Percentiles rank a stretch among this genome's conserved stretches.
These are phyloP conservation scores for Lactarius hatsudake DNA, from an alignment of 768 basidiomycete genomes.

Conservation along the genomic window DNA sequence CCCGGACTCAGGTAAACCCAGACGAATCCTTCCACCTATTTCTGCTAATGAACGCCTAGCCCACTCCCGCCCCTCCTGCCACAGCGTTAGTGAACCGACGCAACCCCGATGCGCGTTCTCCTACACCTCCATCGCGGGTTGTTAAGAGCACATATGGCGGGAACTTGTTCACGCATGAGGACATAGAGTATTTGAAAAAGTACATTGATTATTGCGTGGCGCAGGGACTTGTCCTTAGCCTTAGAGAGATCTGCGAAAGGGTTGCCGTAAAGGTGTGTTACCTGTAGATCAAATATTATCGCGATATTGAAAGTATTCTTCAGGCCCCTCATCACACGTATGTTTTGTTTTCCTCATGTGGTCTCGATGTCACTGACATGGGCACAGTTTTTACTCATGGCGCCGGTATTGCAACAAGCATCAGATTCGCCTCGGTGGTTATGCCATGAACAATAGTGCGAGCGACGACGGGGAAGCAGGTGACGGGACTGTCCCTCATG, in stretches of 20 bases:
- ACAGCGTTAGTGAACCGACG: constrained; percentile 64
- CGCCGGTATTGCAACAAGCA: constrained; percentile 91
- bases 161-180: constrained; percentile 82
- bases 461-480: constrained; percentile 51
- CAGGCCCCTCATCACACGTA: constrained; percentile 90
- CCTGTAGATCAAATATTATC: background rate
- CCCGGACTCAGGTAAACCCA: constrained; percentile 49
- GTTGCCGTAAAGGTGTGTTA: constrained; percentile 71
- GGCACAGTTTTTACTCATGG: constrained; percentile 80
- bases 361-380: constrained; percentile 9
- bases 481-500: constrained; percentile 32
- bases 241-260: constrained; percentile 85
- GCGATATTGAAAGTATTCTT: background rate
- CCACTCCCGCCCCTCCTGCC: constrained; percentile 63
- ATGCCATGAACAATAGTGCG: constrained; percentile 74
- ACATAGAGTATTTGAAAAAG: constrained; percentile 77
- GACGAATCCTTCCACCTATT: background rate
- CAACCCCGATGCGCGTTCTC: constrained; percentile 69
- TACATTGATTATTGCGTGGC: constrained; percentile 92
- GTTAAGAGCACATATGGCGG: constrained; percentile 90
- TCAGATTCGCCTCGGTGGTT: constrained; percentile 85
- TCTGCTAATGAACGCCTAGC: constrained; percentile 36
- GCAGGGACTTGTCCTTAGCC: constrained; percentile 74
- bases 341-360: constrained; percentile 29
- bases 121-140: constrained; percentile 77